phyloP scores from a whole-genome alignment of 2,329 filamentous ascomycete genomes.

The Cercospora canescens region DNA sequence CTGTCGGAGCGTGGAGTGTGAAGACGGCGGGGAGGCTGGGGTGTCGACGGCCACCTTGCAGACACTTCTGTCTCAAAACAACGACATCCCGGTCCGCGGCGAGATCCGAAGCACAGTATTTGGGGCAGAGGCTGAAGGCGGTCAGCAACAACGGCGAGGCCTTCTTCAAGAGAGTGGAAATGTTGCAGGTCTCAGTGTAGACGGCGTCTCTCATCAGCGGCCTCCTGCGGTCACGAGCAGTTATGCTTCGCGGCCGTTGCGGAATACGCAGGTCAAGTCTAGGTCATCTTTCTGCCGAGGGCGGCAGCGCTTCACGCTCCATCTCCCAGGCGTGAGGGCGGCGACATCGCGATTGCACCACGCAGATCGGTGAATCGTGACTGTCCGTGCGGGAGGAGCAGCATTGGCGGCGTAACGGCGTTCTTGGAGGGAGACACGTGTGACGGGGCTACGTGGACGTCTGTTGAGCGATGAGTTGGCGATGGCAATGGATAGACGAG shows the following conservation, averaged over 20 bases:
- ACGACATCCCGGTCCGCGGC: neutral
- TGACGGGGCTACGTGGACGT: neutral
- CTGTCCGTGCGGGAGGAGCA: neutral
- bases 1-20: conserved; percentile 6
- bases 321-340: neutral
- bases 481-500: neutral
- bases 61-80: neutral
- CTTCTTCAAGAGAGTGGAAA: no score
- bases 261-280: neutral
- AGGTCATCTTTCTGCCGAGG: neutral
- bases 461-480: neutral
- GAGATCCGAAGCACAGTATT: neutral
- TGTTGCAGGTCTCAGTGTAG: neutral
- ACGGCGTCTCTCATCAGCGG: neutral
- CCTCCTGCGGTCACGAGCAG: neutral
- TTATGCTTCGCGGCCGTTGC: neutral
- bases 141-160: neutral
- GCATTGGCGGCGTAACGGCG: neutral
- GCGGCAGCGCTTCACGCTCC: neutral
- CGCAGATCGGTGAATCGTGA: no score
- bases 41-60: neutral
- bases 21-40: neutral
- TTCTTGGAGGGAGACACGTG: conserved; percentile 1
- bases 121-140: neutral
- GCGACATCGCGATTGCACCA: neutral